Evolutionary conservation across 169 alveolate genomes (phyloP).

Genomic region (Plasmodium berghei): DNA sequence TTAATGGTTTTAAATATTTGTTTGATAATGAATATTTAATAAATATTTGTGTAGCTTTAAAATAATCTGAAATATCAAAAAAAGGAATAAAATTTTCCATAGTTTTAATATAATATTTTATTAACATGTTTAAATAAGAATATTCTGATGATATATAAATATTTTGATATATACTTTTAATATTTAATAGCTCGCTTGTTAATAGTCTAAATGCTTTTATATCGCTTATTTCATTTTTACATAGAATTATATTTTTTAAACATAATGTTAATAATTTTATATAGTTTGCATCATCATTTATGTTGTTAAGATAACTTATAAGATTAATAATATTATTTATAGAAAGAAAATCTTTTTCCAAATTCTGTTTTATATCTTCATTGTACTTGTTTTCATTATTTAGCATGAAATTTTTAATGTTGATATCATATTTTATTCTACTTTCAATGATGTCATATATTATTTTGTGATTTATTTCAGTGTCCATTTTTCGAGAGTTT

Average conservation of each 20-base stretch:
- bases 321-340: constrained; percentile 20
- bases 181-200: constrained; percentile 22
- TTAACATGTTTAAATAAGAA: constrained; percentile 64
- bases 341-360: constrained; percentile 42
- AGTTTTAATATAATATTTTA: constrained; percentile 39
- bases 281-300: constrained; percentile 44
- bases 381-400: neutral
- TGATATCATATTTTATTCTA: constrained; percentile 51
- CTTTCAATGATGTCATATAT: constrained; percentile 35
- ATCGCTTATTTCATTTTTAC: constrained; percentile 54
- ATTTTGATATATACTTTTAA: constrained; percentile 49
- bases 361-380: constrained; percentile 40
- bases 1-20: constrained; percentile 38
- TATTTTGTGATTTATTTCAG: constrained; percentile 8
- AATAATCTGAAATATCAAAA: constrained; percentile 28
- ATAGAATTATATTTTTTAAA: constrained; percentile 51
- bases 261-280: constrained; percentile 30
- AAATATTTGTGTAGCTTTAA: constrained; percentile 39
- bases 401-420: constrained; percentile 36
- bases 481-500: neutral
- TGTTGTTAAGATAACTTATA: constrained; percentile 7
- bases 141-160: constrained; percentile 63
- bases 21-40: constrained; percentile 54
- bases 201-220: constrained; percentile 28
- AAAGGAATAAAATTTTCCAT: constrained; percentile 40